phyloP scores from a whole-genome alignment of 1,284 basidiomycete species.

The Thecaphora thlaspeos region DNA sequence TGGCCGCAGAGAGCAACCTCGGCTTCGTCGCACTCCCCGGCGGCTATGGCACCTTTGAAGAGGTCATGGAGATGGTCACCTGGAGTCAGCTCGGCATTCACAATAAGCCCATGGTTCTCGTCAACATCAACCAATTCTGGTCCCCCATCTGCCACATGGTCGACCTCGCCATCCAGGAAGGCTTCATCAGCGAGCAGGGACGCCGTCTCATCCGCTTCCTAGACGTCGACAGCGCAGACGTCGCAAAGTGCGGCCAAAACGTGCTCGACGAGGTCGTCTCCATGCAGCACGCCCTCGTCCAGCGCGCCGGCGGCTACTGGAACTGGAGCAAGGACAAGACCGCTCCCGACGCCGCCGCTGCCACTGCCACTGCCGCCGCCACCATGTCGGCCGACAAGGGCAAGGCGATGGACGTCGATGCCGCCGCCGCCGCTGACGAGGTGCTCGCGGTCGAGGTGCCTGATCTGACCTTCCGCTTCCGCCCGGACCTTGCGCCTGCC shows the following conservation, averaged over 20 bases:
- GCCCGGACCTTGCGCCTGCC: conserved; percentile 31
- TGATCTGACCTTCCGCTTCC: conserved; percentile 49
- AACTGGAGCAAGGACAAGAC: conserved; percentile 36
- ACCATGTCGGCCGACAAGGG: no score
- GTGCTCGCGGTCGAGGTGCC: conserved; percentile 46
- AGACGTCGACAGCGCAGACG: conserved; percentile 68
- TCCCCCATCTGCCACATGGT: conserved; percentile 74
- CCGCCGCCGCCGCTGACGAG: conserved; percentile 20
- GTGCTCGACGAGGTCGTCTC: conserved; percentile 41
- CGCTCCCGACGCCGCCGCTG: not conserved
- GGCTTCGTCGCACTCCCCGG: conserved; percentile 86
- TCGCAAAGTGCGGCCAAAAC: conserved; percentile 62
- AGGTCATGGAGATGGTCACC: conserved; percentile 82
- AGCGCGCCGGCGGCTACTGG: conserved; percentile 44
- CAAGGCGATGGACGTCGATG: conserved; percentile 22
- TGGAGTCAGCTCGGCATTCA: conserved; percentile 91
- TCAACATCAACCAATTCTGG: conserved; percentile 80
- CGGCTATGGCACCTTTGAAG: conserved; percentile 88
- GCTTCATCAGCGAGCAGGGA: conserved; percentile 63
- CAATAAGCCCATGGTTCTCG: conserved; percentile 75
- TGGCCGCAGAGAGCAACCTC: conserved; percentile 71
- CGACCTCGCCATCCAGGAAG: conserved; percentile 67
- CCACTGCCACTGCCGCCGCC: not conserved
- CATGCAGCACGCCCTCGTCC: conserved; percentile 18
- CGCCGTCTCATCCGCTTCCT: conserved; percentile 58